Percentiles rank a stretch among this genome's conserved stretches.
phyloP scores from a whole-genome alignment of 352 stramenopile species.

The Phytopythium helicoides region DNA sequence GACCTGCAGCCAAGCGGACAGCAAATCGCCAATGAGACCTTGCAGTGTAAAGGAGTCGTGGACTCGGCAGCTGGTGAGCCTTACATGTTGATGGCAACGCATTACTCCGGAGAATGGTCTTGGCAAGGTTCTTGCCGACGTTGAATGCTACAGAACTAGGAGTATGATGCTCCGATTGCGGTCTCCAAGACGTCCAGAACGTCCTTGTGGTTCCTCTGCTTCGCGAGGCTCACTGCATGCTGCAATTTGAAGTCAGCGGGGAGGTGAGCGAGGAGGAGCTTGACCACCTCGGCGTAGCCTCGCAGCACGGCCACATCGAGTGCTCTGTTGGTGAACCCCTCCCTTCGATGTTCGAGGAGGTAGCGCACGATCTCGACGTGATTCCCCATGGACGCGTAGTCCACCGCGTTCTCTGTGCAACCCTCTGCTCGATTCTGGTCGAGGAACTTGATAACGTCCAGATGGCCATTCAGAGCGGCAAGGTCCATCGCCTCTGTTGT shows the following conservation, averaged over 20 bases:
- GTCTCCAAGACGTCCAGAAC: constrained; percentile 8
- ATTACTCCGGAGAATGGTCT: no score
- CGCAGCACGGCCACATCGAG: constrained; percentile 46
- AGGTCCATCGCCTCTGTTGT: constrained; percentile 25
- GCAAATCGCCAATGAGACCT: no score
- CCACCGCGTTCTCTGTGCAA: constrained; percentile 58
- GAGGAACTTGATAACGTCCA: constrained; percentile 25
- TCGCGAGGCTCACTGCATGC: constrained; percentile 41
- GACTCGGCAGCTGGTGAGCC: no score
- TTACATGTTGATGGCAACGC: no score
- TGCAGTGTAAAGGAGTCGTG: no score
- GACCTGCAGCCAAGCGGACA: no score
- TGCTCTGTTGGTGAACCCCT: constrained; percentile 48
- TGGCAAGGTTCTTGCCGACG: no score
- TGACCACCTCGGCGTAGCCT: constrained; percentile 38
- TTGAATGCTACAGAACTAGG: no score
- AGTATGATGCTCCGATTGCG: no score
- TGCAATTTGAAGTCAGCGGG: constrained; percentile 30
- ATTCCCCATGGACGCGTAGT: constrained; percentile 40
- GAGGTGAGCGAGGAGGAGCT: constrained; percentile 34
- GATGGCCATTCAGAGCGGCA: constrained; percentile 24
- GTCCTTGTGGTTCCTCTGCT: constrained; percentile 30
- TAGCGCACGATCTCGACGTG: constrained; percentile 46
- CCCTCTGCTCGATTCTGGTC: constrained; percentile 23
- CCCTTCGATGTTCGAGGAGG: constrained; percentile 46